Base-by-base conservation (phyloP, 345 rosid species). In the Laguncularia racemosa region DNA sequence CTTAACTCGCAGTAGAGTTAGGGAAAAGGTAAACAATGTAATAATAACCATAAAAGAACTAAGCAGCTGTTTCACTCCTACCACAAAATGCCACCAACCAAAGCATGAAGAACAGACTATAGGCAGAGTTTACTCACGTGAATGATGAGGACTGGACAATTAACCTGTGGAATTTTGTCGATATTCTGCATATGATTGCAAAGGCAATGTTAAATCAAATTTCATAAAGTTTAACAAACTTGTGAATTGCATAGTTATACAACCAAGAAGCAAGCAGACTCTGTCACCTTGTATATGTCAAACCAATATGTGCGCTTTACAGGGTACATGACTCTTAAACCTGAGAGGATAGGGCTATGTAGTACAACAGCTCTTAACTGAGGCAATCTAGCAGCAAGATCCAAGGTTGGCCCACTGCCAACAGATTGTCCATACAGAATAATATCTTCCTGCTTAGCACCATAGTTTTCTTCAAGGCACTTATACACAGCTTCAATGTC, bases 371-470 rank as follows among this genome's bases (percentile, higher is more conserved):
- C 96, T 78, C 79, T 85, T 57, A 93, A 58, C 17, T 55, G 86
- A 65, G 90, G 92, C 56, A 90, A 65, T 19, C 89, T 80, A 21
- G 96, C 74, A 26, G 96, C 96, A 16, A 93, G 92, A 57, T 93
- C 95, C 72, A 90, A 74, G 46, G 99, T 90, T 18, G 99, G 99
- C 40, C 99, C 99, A 64, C 99, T 93, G 44, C 99, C 97, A 46
- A 93, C 99, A 44, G 99, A 93, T 66, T 93, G 99, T 15, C 99
- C 97, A 64, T 93, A 93, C 17, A 93, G 90, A 66, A 93, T 87
- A 46, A 93, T 63, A 60, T 93, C 91, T 77, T 93, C 97, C 61
- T 87, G 96, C 77, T 81, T 90, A 10, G 84, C 58, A 52, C 91
- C 91, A 70, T 93, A 93, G 55, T 74, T 84, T 59, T 93, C 99